Evolutionary conservation across 1,284 basidiomycete genomes (phyloP).

Genomic region (Pyrrhoderma lamaoense): DNA sequence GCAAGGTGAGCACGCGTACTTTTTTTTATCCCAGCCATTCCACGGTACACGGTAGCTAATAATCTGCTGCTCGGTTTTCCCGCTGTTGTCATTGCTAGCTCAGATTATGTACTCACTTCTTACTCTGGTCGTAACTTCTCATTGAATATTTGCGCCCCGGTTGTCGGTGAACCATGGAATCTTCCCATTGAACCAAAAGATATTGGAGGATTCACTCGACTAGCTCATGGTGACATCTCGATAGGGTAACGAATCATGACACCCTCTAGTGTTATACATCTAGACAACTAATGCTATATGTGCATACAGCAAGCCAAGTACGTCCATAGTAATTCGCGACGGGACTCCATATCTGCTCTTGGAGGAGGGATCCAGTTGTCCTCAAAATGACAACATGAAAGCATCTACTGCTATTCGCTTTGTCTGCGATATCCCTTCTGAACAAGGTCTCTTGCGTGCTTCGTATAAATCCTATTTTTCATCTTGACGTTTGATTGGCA

Average conservation of each 20-base stretch:
- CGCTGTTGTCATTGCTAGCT: constrained; percentile 33
- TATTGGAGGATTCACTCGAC: constrained; percentile 56
- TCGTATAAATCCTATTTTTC: neutral
- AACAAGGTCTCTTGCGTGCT: constrained; percentile 34
- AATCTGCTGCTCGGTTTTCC: neutral
- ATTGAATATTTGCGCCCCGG: constrained; percentile 57
- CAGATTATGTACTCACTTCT: constrained; percentile 51
- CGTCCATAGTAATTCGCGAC: constrained; percentile 45
- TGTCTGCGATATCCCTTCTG: constrained; percentile 52
- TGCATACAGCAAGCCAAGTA: constrained; percentile 46
- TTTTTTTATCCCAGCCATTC: neutral
- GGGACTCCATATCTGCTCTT: constrained; percentile 42
- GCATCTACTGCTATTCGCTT: constrained; percentile 61
- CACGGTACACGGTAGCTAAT: neutral
- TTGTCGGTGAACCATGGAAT: constrained; percentile 51
- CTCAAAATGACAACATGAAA: constrained; percentile 37
- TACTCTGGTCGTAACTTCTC: constrained; percentile 40
- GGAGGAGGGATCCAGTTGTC: constrained; percentile 54
- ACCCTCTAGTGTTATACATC: neutral
- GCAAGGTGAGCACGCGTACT: constrained; percentile 34
- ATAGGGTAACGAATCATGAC: constrained; percentile 45
- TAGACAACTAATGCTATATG: neutral
- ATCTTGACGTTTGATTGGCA: constrained; percentile 18
- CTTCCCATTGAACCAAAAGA: constrained; percentile 44
- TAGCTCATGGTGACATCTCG: constrained; percentile 59